Evolutionary conservation across 1,284 basidiomycete genomes (phyloP), one percentile per base, ranked within the genome.

Genomic region (Fomitopsis pinicola): DNA sequence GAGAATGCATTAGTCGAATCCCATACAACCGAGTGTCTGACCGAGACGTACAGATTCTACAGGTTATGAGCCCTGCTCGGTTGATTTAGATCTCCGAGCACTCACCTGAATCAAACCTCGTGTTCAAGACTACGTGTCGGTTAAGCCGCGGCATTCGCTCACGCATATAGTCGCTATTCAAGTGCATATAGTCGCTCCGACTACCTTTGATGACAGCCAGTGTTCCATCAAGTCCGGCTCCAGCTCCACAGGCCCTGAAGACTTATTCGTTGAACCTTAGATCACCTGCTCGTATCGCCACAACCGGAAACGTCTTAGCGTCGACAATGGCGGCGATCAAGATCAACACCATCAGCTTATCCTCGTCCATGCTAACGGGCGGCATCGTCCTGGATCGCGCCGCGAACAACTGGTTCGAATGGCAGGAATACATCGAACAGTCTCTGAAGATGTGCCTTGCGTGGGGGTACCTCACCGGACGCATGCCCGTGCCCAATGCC

Each of bases 21-120:
- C 42, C 42, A n/a, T 44, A 6, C 4, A 17, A n/a, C 17, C 15
- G 42, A n/a, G n/a, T n/a, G n/a, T n/a, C n/a, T n/a, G n/a, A n/a
- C n/a, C n/a, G n/a, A n/a, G n/a, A n/a, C n/a, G n/a, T 44, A 44
- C 42, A 44, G 42, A 44, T 57, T 44, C 55, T 46, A 61, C 46
- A 61, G 55, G 55, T 61, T 61, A 58, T 61, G 55, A 58, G 55
- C 55, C 56, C 46, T 22, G 14, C 35, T n/a, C 28, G 36, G 42
- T 44, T 17, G 35, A 38, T 38, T 15, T 10, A 5, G 19, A 22
- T 10, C 7, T 5, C 55, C 22, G 15, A 33, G 14, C 53, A 33
- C 5, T 33, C 5, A 36, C 38, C 19, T n/a, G 22, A 28, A 14
- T 38, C 17, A 14, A 7, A 19, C 19, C 9, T 42, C 4, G 19